phyloP scores from a whole-genome alignment of 371 early-diverging fungal species.

The Haplosporangium sp. region DNA sequence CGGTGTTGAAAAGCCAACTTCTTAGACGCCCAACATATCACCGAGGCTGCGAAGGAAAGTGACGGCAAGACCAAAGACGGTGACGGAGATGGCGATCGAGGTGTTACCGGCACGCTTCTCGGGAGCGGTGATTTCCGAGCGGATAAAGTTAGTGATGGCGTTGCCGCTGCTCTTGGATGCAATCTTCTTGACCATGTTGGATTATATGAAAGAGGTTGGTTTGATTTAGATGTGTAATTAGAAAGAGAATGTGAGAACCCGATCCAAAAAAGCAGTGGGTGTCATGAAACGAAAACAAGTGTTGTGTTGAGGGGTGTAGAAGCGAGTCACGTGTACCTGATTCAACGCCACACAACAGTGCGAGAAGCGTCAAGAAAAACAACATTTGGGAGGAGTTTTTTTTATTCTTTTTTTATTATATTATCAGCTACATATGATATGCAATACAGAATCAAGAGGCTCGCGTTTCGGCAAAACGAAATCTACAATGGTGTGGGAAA shows the following conservation, averaged over 20 bases:
- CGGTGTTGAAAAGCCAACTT: neutral
- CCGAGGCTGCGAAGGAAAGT: constrained; percentile 75
- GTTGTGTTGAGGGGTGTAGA: no score
- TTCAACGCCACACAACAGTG: no score
- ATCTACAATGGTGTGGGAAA: no score
- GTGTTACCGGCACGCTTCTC: constrained; percentile 66
- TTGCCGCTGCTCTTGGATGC: constrained; percentile 52
- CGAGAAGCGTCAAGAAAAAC: no score
- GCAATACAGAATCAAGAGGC: no score
- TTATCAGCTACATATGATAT: no score
- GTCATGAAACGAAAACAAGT: constrained; percentile 2
- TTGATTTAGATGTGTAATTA: constrained; percentile 4
- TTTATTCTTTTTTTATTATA: no score
- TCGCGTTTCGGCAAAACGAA: no score
- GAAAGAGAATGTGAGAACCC: constrained; percentile 5
- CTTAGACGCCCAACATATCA: constrained; percentile 72
- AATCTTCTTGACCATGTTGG: constrained; percentile 52
- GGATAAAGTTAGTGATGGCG: constrained; percentile 55
- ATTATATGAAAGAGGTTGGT: constrained; percentile 4
- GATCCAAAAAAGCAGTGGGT: constrained; percentile 4
- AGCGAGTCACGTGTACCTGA: neutral
- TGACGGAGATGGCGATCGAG: constrained; percentile 70
- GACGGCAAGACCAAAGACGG: constrained; percentile 71
- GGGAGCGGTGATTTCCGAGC: constrained; percentile 56
- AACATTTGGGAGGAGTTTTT: no score